Percentiles rank a stretch among this genome's conserved stretches.
These are phyloP conservation scores for Senna siamea DNA, from an alignment of 306 rosid species.

Conservation along the genomic window DNA sequence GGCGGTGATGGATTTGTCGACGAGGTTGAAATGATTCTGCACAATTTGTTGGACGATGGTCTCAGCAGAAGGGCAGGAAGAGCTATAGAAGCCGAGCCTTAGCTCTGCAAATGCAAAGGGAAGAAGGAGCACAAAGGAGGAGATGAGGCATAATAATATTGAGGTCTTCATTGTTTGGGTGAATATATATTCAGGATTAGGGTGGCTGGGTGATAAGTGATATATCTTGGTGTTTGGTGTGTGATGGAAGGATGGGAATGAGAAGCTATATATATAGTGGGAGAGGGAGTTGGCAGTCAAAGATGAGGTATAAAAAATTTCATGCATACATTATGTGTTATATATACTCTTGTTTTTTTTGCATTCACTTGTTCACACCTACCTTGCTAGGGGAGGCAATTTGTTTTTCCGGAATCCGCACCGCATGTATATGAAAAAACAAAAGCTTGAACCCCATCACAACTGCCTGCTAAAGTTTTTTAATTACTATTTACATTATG, in stretches of 20 bases:
- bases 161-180: conserved; percentile 29
- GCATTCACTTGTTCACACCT: too few relatives aligned
- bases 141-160: conserved; percentile 5
- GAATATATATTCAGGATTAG: too few relatives aligned
- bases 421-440: too few relatives aligned
- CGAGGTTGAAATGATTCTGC: conserved; percentile 35
- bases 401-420: neutral
- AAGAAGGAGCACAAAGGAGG: neutral
- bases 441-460: neutral
- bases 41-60: conserved; percentile 45
- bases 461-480: neutral
- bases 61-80: conserved; percentile 53
- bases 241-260: neutral
- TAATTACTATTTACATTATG: neutral
- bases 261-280: conserved; percentile 18
- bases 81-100: conserved; percentile 51
- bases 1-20: conserved; percentile 41
- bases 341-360: too few relatives aligned
- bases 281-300: neutral
- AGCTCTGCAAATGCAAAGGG: conserved; percentile 49
- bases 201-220: too few relatives aligned
- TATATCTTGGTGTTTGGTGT: neutral
- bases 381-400: too few relatives aligned
- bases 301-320: neutral
- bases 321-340: neutral